A percentile compares a stretch with the other conserved stretches of the same genome.
phyloP scores from a whole-genome alignment of 2,329 filamentous ascomycete species.

The Pestalotiopsis fici region DNA sequence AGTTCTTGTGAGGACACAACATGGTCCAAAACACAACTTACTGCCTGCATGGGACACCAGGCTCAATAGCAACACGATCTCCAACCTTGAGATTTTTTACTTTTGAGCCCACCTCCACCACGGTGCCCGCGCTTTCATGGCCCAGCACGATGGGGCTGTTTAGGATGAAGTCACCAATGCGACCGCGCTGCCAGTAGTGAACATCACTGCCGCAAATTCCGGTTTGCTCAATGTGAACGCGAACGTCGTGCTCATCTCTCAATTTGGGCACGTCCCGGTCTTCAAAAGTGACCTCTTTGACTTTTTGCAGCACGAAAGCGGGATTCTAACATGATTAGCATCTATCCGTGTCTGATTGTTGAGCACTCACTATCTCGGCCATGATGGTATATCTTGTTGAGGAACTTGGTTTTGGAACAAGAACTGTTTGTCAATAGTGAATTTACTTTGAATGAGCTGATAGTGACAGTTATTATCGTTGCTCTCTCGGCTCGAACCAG shows the following conservation, averaged over 20 bases:
- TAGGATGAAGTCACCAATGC: constrained; percentile 46
- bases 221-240: constrained; percentile 44
- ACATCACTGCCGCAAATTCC: constrained; percentile 50
- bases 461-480: not conserved
- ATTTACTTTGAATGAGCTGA: not conserved
- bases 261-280: constrained; percentile 41
- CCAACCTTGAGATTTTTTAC: constrained; percentile 44
- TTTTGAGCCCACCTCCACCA: constrained; percentile 39
- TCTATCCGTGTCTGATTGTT: not conserved
- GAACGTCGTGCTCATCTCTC: constrained; percentile 39
- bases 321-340: constrained; percentile 34
- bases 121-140: constrained; percentile 43
- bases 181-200: constrained; percentile 47
- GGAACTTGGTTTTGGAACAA: not conserved
- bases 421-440: too few relatives aligned
- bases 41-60: constrained; percentile 43
- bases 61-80: constrained; percentile 49
- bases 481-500: not conserved
- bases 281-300: constrained; percentile 46
- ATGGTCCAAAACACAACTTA: too few relatives aligned
- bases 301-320: constrained; percentile 46
- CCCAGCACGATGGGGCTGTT: constrained; percentile 46
- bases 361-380: constrained; percentile 12
- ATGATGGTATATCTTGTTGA: constrained; percentile 2
- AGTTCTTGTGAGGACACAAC: too few relatives aligned